Conservation (phyloP, 495 filamentous ascomycete genomes). For the Podospora pseudocomata region DNA sequence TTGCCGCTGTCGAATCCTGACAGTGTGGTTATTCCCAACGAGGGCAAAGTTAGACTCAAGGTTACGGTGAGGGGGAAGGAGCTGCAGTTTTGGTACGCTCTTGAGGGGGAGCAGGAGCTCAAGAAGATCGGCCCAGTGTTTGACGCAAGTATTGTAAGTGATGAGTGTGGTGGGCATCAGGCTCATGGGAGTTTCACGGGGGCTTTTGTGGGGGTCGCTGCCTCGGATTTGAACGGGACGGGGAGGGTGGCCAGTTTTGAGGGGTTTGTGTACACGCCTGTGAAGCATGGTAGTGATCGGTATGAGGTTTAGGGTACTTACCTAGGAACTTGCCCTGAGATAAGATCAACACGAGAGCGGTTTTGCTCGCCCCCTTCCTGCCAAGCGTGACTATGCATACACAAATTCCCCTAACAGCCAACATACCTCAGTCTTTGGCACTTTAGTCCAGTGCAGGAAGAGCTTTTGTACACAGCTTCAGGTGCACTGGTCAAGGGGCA, state of each 20-base stretch:
- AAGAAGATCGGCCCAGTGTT: conserved; percentile 50
- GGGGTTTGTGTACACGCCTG: conserved; percentile 49
- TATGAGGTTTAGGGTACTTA: conserved; percentile 34
- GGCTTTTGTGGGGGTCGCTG: conserved; percentile 53
- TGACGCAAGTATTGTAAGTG: conserved; percentile 51
- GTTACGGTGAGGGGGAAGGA: conserved; percentile 44
- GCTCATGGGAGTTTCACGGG: conserved; percentile 56
- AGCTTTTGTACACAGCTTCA: too few relatives aligned
- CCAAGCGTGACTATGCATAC: too few relatives aligned
- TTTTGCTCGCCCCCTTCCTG: too few relatives aligned
- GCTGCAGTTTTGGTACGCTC: conserved; percentile 51
- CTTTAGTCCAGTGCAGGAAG: too few relatives aligned
- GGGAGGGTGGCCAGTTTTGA: conserved; percentile 47
- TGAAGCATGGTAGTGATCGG: conserved; percentile 43
- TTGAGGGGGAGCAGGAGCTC: conserved; percentile 38
- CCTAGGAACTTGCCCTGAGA: too few relatives aligned
- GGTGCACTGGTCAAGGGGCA: too few relatives aligned
- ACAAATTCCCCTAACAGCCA: too few relatives aligned
- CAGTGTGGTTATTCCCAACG: conserved; percentile 41
- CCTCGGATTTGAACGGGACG: conserved; percentile 52
- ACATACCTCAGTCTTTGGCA: too few relatives aligned
- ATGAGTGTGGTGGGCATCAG: conserved; percentile 56
- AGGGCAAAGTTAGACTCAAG: conserved; percentile 49
- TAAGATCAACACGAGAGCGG: too few relatives aligned
- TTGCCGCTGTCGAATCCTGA: conserved; percentile 26